Evolutionary conservation across 179 eudicot species (phyloP).

Genomic region (Patellifolia procumbens): DNA sequence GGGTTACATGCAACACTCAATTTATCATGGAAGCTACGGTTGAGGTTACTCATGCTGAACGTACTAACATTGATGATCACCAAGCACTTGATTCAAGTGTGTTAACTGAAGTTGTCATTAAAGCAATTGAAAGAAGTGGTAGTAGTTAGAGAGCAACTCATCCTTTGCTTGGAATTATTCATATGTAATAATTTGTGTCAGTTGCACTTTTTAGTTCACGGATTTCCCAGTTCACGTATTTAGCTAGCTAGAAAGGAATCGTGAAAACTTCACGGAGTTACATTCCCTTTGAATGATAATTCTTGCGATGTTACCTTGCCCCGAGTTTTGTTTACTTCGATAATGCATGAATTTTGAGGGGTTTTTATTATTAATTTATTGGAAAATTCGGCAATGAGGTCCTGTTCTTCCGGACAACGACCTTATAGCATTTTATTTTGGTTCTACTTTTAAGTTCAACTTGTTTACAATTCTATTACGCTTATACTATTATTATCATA

Average conservation of each 20-base stretch:
- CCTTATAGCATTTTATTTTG: too few relatives aligned
- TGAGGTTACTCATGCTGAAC: constrained; percentile 26
- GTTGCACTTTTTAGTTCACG: background rate
- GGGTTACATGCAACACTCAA: constrained; percentile 36
- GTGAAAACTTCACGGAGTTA: background rate
- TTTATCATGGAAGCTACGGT: constrained; percentile 57
- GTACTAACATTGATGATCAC: background rate
- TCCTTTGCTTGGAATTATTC: background rate
- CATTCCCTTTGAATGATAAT: too few relatives aligned
- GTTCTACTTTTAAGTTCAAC: too few relatives aligned
- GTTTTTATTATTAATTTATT: too few relatives aligned
- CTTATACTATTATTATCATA: too few relatives aligned
- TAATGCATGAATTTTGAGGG: too few relatives aligned
- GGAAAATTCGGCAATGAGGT: too few relatives aligned
- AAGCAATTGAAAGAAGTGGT: constrained; percentile 34
- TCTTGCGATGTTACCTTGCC: too few relatives aligned
- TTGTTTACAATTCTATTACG: too few relatives aligned
- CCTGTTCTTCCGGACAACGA: too few relatives aligned
- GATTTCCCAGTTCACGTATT: background rate
- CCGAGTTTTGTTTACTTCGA: too few relatives aligned
- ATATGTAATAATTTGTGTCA: background rate
- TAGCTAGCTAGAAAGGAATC: background rate
- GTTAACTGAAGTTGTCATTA: constrained; percentile 39
- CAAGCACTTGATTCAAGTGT: constrained; percentile 31
- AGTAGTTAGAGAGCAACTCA: background rate